Evolutionary conservation across 306 rosid genomes (phyloP), one percentile per base, ranked within the genome.

Genomic region (Rosa persica): DNA sequence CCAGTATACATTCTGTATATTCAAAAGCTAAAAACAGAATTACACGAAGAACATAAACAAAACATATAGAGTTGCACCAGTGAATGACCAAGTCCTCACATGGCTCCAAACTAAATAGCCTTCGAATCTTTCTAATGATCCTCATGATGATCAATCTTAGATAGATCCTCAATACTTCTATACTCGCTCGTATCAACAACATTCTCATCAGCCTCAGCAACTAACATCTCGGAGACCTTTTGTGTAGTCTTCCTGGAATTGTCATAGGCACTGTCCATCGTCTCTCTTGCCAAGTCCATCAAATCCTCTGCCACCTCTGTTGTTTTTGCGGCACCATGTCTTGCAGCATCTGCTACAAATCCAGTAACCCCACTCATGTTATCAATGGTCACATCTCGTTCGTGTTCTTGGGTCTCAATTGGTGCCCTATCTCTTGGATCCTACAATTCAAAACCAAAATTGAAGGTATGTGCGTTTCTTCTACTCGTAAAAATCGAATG

Each of bases 151-250:
- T 62, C 22, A 49, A 12, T 2, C 15, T 19, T 60, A 20, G 51
- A 67, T 1, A n/a, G 27, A 7, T 88, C 96, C 57, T 85, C 87
- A 38, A 81, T 51, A 52, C 84, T 71, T 81, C 94, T 84, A 6
- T 84, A 90, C 77, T 93, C 98, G 6, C 19, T 72, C 0, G 98
- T 90, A 80, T 93, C 94, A 40, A 90, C 78, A 70, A 90, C 81
- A 55, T 84, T 85, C 48, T 76, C 85, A 44, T 93, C 87, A 60
- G 94, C 98, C n/a, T 82, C 88, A 5, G 90, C 90, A 0, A 81
- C 83, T 3, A 83, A 78, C 4, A 88, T 85, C 71, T 87, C 89
- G 17, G 51, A 47, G 2, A 87, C 74, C 4, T 47, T 78, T 68
- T 75, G 73, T 10, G 80, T 52, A 0, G 62, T 78, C 8, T 86